Evolutionary conservation across 257 asterid genomes (phyloP).

Genomic region (Nicotiana undulata): DNA sequence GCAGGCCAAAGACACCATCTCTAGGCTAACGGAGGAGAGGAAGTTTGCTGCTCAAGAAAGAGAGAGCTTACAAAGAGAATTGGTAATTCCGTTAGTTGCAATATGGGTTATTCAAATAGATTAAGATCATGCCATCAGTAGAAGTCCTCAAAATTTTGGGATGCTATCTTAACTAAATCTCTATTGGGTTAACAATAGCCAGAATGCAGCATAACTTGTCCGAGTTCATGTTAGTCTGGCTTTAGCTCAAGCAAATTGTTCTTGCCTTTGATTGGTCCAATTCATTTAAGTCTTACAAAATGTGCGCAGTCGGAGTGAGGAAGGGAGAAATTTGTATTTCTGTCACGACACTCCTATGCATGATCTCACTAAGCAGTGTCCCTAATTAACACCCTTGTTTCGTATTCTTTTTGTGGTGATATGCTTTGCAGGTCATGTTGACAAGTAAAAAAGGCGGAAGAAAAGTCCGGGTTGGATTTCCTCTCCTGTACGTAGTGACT

Average conservation of each 20-base stretch:
- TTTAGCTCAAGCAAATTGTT: not conserved
- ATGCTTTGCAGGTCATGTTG: slow-evolving; percentile 34
- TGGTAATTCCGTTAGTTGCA: slow-evolving; percentile 30
- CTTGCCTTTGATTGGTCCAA: not conserved
- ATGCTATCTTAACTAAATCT: not conserved
- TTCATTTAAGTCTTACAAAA: not conserved
- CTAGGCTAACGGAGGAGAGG: slow-evolving; percentile 48
- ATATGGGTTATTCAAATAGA: not conserved
- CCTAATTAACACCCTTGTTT: not conserved
- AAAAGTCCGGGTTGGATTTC: slow-evolving; percentile 55
- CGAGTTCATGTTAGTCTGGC: not conserved
- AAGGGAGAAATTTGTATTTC: not conserved
- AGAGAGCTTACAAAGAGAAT: slow-evolving; percentile 42
- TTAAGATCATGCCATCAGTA: not conserved
- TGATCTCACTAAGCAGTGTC: not conserved
- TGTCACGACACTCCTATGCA: not conserved
- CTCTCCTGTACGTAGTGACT: slow-evolving; percentile 64
- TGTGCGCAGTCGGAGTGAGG: not conserved
- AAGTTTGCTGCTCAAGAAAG: slow-evolving; percentile 30
- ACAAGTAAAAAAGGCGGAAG: slow-evolving; percentile 27
- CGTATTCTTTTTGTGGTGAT: not conserved
- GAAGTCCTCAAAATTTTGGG: slow-evolving; percentile 2
- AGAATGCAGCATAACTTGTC: not conserved
- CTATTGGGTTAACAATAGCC: not conserved
- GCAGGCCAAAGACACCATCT: slow-evolving; percentile 55